Evolutionary conservation across 495 filamentous ascomycete species (phyloP).

Genomic region (Entonaema liquescens): DNA sequence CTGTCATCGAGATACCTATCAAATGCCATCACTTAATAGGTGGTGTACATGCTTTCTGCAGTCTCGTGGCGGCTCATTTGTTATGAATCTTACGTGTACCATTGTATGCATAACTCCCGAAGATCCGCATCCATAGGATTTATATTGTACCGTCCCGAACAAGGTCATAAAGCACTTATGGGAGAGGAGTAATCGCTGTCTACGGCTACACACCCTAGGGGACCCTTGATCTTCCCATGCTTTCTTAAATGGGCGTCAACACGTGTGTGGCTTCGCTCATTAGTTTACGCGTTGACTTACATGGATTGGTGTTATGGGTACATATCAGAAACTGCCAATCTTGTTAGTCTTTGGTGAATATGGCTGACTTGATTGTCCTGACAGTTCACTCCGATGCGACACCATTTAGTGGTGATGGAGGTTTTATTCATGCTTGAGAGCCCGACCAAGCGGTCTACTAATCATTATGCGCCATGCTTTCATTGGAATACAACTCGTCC

Average conservation of each 20-base stretch:
- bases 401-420: constrained; percentile 14
- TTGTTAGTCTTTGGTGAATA: background rate
- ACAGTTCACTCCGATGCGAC: constrained; percentile 20
- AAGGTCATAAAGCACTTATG: background rate
- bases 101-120: background rate
- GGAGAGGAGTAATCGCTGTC: background rate
- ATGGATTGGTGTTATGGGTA: constrained; percentile 6
- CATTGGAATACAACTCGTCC: background rate
- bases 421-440: constrained; percentile 23
- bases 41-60: background rate
- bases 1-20: background rate
- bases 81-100: background rate
- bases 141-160: constrained; percentile 22
- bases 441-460: constrained; percentile 23
- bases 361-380: constrained; percentile 6
- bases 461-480: background rate
- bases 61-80: constrained; percentile 13
- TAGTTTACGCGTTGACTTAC: constrained; percentile 4
- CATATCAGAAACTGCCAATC: constrained; percentile 1
- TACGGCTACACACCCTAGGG: background rate
- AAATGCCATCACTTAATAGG: background rate
- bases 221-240: constrained; percentile 27
- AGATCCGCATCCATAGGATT: constrained; percentile 10
- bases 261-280: background rate
- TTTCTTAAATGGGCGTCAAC: constrained; percentile 3